Conservation (phyloP, 345 rosid genomes). For the Salix koriyanagi region DNA sequence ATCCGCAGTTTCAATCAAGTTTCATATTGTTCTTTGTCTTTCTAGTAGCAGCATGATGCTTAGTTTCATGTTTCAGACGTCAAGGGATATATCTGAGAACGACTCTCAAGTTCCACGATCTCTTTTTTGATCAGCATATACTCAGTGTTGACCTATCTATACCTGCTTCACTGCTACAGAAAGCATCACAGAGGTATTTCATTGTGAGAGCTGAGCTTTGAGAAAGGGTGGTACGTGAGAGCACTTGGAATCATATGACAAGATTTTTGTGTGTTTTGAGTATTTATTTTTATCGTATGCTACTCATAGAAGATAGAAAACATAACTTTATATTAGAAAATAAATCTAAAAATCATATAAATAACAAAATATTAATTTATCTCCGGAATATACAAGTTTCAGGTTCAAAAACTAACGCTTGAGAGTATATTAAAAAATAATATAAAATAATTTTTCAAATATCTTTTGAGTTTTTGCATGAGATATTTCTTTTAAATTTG, state of each 20-base stretch:
- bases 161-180: slow-evolving; percentile 37
- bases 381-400: too few relatives aligned
- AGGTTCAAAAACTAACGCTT: too few relatives aligned
- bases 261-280: not conserved
- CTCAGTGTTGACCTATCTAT: slow-evolving; percentile 4
- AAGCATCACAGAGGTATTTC: slow-evolving; percentile 58
- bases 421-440: too few relatives aligned
- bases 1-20: not conserved
- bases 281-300: too few relatives aligned
- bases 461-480: too few relatives aligned
- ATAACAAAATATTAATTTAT: too few relatives aligned
- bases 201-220: slow-evolving; percentile 59
- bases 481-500: too few relatives aligned
- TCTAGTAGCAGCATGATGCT: not conserved
- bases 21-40: slow-evolving; percentile 1
- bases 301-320: too few relatives aligned
- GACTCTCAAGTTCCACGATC: slow-evolving; percentile 7
- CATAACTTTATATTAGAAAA: too few relatives aligned
- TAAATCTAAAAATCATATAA: too few relatives aligned
- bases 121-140: slow-evolving; percentile 16
- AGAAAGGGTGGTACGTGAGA: slow-evolving; percentile 88
- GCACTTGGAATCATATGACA: slow-evolving; percentile 6
- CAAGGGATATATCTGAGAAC: slow-evolving; percentile 55
- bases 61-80: slow-evolving; percentile 47
- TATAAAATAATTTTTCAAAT: too few relatives aligned